Percentiles rank a stretch among this genome's conserved stretches.
These are phyloP conservation scores for Baudoinia panamericana DNA, from an alignment of 495 filamentous ascomycete genomes.

Conservation along the genomic window DNA sequence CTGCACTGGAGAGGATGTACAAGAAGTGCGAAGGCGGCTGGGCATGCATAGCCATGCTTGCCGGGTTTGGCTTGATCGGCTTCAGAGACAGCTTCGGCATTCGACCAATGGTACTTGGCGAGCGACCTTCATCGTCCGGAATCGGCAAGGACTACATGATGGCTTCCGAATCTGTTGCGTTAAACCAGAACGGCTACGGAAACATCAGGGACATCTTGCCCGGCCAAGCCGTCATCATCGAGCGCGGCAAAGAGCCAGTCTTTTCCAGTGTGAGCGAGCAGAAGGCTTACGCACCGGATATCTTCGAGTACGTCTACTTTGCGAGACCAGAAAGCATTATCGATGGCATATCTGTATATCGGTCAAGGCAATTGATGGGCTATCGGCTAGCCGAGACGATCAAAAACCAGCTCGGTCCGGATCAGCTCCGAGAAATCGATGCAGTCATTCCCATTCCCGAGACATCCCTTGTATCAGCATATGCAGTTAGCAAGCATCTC, in stretches of 20 bases:
- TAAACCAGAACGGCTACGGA: slow-evolving; percentile 73
- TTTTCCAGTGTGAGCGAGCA: slow-evolving; percentile 63
- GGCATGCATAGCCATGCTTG: slow-evolving; percentile 84
- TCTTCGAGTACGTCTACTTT: slow-evolving; percentile 85
- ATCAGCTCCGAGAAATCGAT: slow-evolving; percentile 73
- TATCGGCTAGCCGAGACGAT: slow-evolving; percentile 72
- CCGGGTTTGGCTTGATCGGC: slow-evolving; percentile 75
- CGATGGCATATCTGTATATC: slow-evolving; percentile 85
- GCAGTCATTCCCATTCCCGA: slow-evolving; percentile 84
- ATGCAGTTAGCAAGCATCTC: slow-evolving; percentile 61
- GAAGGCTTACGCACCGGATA: slow-evolving; percentile 74
- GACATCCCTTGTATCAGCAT: slow-evolving; percentile 73
- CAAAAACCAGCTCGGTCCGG: slow-evolving; percentile 54
- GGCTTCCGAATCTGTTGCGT: slow-evolving; percentile 88
- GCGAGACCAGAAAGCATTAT: slow-evolving; percentile 83
- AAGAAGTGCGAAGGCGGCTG: slow-evolving; percentile 68
- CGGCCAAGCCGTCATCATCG: slow-evolving; percentile 86
- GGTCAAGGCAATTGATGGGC: slow-evolving; percentile 85
- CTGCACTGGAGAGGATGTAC: slow-evolving; percentile 61
- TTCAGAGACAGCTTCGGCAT: slow-evolving; percentile 89
- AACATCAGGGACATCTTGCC: slow-evolving; percentile 75
- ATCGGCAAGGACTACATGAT: slow-evolving; percentile 85
- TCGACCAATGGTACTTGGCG: slow-evolving; percentile 72
- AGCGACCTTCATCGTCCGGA: slow-evolving; percentile 38
- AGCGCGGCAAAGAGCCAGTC: slow-evolving; percentile 64